Evolutionary conservation across 192 early-diverging fungal species (phyloP).

Genomic region (Funneliformis geosporum): DNA sequence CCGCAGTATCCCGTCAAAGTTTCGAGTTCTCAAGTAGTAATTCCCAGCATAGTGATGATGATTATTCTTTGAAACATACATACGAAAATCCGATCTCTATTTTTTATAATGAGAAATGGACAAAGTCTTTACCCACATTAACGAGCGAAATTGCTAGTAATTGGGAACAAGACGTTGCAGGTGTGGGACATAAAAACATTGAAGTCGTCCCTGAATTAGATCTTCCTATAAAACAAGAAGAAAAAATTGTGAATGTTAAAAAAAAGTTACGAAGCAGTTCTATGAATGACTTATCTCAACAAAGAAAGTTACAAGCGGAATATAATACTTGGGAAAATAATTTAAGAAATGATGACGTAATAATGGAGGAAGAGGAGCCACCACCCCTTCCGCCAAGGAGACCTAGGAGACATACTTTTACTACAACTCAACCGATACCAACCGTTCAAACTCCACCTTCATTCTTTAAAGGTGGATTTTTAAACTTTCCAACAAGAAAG

Average conservation of each 20-base stretch:
- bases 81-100: not conserved
- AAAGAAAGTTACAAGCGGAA: not conserved
- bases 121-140: not conserved
- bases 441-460: not conserved
- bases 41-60: not conserved
- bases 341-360: not conserved
- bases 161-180: not conserved
- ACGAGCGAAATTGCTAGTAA: not conserved
- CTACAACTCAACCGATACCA: not conserved
- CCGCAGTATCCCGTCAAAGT: not conserved
- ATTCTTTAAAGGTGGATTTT: constrained; percentile 2
- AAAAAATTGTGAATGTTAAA: not conserved
- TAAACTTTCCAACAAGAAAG: not conserved
- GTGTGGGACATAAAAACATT: too few relatives aligned
- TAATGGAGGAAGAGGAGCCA: not conserved
- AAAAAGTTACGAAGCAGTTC: constrained; percentile 6
- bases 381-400: not conserved
- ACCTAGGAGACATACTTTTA: not conserved
- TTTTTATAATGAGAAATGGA: not conserved
- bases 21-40: not conserved
- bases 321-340: not conserved
- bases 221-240: not conserved
- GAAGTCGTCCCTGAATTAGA: not conserved
- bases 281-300: constrained; percentile 8
- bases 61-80: not conserved